Conservation (phyloP, 1,284 basidiomycete genomes). For the Exobasidium rhododendri region DNA sequence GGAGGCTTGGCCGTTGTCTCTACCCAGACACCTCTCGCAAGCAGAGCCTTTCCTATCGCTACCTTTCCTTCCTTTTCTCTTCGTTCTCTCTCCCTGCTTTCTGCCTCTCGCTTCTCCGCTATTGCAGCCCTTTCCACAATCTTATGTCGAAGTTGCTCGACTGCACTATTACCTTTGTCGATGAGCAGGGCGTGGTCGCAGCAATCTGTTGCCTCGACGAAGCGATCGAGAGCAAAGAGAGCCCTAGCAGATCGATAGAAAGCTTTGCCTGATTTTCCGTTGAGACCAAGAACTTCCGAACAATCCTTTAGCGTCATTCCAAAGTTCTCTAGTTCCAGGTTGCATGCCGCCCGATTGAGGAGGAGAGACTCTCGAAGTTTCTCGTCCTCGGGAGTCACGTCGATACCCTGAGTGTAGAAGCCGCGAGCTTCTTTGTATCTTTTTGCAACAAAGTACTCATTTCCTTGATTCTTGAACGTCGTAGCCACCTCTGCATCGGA, state of each 20-base stretch:
- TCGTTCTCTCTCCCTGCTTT: conserved; percentile 59
- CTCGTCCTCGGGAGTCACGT: conserved; percentile 71
- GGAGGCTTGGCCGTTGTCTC: conserved; percentile 57
- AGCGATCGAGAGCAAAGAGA: conserved; percentile 33
- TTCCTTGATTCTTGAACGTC: conserved; percentile 92
- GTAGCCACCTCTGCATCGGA: conserved; percentile 70
- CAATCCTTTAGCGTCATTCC: conserved; percentile 79
- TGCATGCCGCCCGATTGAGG: conserved; percentile 84
- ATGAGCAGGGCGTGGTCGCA: conserved; percentile 28
- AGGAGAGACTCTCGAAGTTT: conserved; percentile 62
- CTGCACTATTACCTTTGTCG: conserved; percentile 26
- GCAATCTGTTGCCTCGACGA: conserved; percentile 37
- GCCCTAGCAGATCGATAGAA: conserved; percentile 46
- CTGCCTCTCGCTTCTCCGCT: conserved; percentile 59
- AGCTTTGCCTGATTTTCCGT: conserved; percentile 42
- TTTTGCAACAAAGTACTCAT: conserved; percentile 85
- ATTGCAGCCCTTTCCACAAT: conserved; percentile 44
- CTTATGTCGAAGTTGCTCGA: conserved; percentile 26
- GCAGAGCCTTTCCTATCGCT: conserved; percentile 63
- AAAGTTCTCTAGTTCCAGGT: conserved; percentile 86
- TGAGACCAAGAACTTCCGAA: conserved; percentile 65
- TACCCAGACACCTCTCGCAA: conserved; percentile 59
- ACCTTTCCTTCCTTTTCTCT: conserved; percentile 60
- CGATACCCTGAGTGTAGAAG: conserved; percentile 86
- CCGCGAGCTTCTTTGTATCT: conserved; percentile 79